These are phyloP conservation scores for Mucor mucedo DNA, from an alignment of 371 early-diverging fungal genomes.

Conservation along the genomic window DNA sequence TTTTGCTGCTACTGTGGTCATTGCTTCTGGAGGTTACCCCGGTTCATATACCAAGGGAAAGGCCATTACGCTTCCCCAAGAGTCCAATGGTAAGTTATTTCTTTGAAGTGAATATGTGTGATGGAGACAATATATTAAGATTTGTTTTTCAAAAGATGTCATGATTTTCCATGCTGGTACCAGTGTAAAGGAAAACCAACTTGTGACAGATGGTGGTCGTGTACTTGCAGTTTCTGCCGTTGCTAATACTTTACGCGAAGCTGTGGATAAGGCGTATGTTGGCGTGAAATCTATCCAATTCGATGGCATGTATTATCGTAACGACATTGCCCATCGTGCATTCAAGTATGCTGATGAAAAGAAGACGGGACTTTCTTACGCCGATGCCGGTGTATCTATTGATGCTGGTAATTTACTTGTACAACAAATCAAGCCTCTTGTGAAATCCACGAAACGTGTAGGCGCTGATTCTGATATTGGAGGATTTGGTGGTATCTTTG, in stretches of 20 bases:
- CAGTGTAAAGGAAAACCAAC: constrained; percentile 48
- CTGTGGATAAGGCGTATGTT: constrained; percentile 78
- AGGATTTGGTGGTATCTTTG: constrained; percentile 98
- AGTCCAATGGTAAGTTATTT: constrained; percentile 13
- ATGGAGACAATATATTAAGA: neutral
- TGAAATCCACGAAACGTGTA: constrained; percentile 87
- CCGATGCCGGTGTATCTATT: constrained; percentile 94
- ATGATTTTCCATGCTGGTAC: constrained; percentile 96
- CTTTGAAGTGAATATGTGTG: neutral
- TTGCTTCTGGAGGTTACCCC: constrained; percentile 94
- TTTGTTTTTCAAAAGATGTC: constrained; percentile 45
- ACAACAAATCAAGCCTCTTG: constrained; percentile 92
- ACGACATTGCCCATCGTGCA: constrained; percentile 91
- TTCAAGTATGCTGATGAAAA: constrained; percentile 59
- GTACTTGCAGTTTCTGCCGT: constrained; percentile 92
- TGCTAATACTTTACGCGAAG: constrained; percentile 70
- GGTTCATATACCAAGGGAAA: constrained; percentile 84
- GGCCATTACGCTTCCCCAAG: constrained; percentile 67
- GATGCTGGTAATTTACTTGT: constrained; percentile 95
- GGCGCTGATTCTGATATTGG: constrained; percentile 97
- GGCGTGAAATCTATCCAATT: constrained; percentile 76
- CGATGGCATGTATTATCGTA: constrained; percentile 84
- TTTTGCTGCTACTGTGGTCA: constrained; percentile 89
- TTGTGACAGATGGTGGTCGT: constrained; percentile 94
- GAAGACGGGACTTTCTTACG: constrained; percentile 76